Evolutionary conservation across 805 yeast genomes (phyloP), one percentile per base, ranked within the genome.

Genomic region (Jamesozyma rosinii): DNA sequence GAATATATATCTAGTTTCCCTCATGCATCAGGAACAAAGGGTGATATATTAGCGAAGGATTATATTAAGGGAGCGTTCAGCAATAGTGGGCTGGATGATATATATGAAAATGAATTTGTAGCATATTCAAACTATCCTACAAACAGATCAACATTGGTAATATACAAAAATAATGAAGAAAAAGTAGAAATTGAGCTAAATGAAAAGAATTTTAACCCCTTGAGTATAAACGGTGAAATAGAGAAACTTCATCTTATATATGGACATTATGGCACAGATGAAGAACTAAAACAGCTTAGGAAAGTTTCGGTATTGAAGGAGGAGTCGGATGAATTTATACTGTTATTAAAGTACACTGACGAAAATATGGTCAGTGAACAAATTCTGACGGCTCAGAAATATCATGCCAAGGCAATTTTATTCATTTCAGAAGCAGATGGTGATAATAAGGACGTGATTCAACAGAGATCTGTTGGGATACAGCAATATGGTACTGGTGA

Each of bases 21-120:
- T 1, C 96, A 86, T 58, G 60, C 79, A 43, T 78, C 95, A 0
- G 97, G 97, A 3, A 81, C 96, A 1, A 74, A 76, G n/a, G 97
- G 95, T 20, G 95, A 86, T 58, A 59, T 76, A 44, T 69, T 85
- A 0, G 62, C 86, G 27, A 80, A 85, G 1, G 66, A 72, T 44
- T 86, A 81, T 57, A 68, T 88, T n/a, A 70, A 75, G 47, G 70
- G 72, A 11, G 71, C 71, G 41, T 75, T 83, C 62, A 54, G 62
- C 22, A 71, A 75, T 38, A 74, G 75, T 45, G 82, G 83, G 1
- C 46, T 87, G 10, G 61, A 66, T 20, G 45, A 58, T 1, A 70
- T 75, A 5, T 47, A 45, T 4, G 47, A 52, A 31, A 42, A 46
- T 20, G 76, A 75, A 32, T 70, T 74, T 37, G 65, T 68, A 32